Evolutionary conservation across 2,329 filamentous ascomycete genomes (phyloP).

Genomic region (Aspergillus proliferans): DNA sequence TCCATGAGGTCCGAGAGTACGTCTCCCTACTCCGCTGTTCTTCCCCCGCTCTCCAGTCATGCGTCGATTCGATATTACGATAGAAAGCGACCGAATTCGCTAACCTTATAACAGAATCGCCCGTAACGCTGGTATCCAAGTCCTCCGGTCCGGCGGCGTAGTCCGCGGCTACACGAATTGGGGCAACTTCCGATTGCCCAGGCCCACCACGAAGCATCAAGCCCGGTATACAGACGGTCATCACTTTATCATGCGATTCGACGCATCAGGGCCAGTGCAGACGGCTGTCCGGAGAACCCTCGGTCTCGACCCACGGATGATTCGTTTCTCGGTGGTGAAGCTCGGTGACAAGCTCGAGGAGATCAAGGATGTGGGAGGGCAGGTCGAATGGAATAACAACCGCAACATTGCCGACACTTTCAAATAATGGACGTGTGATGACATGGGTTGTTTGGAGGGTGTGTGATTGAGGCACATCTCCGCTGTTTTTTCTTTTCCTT

Average conservation of each 20-base stretch:
- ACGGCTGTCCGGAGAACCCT: constrained; percentile 68
- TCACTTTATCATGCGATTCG: constrained; percentile 98
- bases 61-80: constrained; percentile 1
- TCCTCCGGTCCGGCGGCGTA: constrained; percentile 79
- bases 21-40: constrained; percentile 24
- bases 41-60: constrained; percentile 1
- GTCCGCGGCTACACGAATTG: constrained; percentile 92
- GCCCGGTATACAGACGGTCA: constrained; percentile 77
- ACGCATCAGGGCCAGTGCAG: constrained; percentile 68
- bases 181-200: constrained; percentile 84
- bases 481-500: constrained; percentile 5
- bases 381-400: constrained; percentile 47
- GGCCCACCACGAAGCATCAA: constrained; percentile 72
- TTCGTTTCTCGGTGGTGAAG: constrained; percentile 80
- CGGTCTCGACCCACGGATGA: constrained; percentile 80
- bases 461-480: neutral
- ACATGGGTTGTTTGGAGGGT: constrained; percentile 7
- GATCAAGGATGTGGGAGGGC: constrained; percentile 52
- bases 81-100: constrained; percentile 2
- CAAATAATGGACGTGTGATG: constrained; percentile 5
- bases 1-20: constrained; percentile 93
- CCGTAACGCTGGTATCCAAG: constrained; percentile 71
- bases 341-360: constrained; percentile 63
- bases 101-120: constrained; percentile 62
- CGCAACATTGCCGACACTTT: constrained; percentile 24